A percentile compares a stretch with the other conserved stretches of the same genome.
Evolutionary conservation across 2,329 filamentous ascomycete species (phyloP).

Genomic region (Clonostachys sp.): DNA sequence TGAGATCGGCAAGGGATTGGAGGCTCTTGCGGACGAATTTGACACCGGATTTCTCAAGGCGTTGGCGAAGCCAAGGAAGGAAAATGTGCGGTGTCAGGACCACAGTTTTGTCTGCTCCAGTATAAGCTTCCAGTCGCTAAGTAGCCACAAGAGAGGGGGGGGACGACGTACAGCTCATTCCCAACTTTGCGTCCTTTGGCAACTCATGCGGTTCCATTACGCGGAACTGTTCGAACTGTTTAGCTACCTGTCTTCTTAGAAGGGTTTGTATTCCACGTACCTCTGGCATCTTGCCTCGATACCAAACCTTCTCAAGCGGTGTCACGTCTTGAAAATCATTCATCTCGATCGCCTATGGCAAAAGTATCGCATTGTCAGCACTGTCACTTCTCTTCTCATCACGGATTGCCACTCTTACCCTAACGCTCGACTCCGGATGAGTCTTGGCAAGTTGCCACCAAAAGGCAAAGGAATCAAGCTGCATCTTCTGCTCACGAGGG

Average conservation of each 20-base stretch:
- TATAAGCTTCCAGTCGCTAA: no score
- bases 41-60: constrained; percentile 5
- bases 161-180: no score
- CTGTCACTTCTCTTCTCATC: no score
- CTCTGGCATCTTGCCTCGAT: constrained; percentile 1
- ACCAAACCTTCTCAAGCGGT: constrained; percentile 5
- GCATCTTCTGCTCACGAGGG: constrained; percentile 13
- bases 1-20: constrained; percentile 3
- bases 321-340: constrained; percentile 5
- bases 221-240: neutral
- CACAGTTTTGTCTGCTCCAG: neutral
- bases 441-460: constrained; percentile 3
- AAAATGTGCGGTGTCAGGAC: constrained; percentile 4
- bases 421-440: constrained; percentile 4
- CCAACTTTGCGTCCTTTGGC: neutral
- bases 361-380: no score
- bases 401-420: no score
- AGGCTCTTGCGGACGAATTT: constrained; percentile 5
- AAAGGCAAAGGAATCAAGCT: constrained; percentile 10
- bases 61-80: constrained; percentile 4
- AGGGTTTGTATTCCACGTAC: no score
- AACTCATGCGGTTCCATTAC: neutral
- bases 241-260: no score
- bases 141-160: no score
- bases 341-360: neutral